Percentiles rank a stretch among this genome's conserved stretches.
phyloP scores from a whole-genome alignment of 2,329 filamentous ascomycete species.

The Cytospora leucostoma region DNA sequence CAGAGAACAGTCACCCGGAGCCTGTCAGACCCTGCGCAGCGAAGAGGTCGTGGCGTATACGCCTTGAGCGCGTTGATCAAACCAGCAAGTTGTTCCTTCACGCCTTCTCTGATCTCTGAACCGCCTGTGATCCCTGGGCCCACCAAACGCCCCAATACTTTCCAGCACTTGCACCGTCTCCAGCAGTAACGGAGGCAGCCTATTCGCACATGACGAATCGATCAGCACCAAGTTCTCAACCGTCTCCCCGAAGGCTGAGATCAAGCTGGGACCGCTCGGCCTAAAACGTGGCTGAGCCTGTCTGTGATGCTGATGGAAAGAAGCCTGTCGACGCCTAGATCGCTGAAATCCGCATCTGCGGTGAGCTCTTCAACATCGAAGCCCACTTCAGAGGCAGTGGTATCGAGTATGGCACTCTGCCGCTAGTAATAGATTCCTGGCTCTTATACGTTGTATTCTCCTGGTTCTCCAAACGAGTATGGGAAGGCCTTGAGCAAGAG shows the following conservation, averaged over 20 bases:
- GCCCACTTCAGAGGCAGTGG: slow-evolving; percentile 28
- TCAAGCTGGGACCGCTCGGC: slow-evolving; percentile 31
- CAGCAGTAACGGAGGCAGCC: neutral
- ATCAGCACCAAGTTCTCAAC: neutral
- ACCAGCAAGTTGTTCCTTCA: neutral
- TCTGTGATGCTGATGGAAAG: slow-evolving; percentile 33
- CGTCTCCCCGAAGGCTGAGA: neutral
- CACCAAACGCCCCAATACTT: neutral
- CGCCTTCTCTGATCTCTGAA: neutral
- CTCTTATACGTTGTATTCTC: no score
- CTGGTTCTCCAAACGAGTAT: no score
- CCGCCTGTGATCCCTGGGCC: neutral
- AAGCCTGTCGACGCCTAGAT: slow-evolving; percentile 37
- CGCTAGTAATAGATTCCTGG: neutral
- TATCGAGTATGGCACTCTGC: neutral
- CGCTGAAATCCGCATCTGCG: slow-evolving; percentile 31
- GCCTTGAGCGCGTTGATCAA: neutral
- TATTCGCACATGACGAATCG: neutral
- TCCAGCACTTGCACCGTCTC: neutral
- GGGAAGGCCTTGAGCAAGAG: no score
- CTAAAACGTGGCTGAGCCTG: slow-evolving; percentile 20
- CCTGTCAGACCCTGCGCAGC: no score
- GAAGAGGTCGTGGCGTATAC: neutral
- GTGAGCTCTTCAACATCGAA: slow-evolving; percentile 27
- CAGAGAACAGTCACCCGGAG: neutral